phyloP scores from a whole-genome alignment of 208 protist species.

The Leishmania turanica region DNA sequence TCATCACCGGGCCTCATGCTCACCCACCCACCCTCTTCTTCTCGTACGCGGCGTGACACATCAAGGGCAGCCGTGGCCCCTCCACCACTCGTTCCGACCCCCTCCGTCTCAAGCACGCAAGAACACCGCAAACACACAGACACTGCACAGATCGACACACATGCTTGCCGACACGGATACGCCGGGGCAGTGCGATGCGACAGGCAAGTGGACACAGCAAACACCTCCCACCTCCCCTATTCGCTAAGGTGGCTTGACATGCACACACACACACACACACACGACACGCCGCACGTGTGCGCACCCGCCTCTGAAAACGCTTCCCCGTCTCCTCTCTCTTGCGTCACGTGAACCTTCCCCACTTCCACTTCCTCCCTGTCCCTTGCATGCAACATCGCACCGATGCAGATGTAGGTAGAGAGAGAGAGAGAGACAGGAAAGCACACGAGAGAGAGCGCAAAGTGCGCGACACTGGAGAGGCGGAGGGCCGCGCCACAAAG shows the following conservation, averaged over 20 bases:
- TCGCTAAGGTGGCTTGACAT: conserved; percentile 2
- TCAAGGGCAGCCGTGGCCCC: background rate
- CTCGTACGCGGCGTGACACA: background rate
- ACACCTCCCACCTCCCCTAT: background rate
- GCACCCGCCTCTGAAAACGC: background rate
- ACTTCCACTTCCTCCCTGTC: background rate
- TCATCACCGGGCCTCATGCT: background rate
- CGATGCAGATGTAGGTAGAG: background rate
- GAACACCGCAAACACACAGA: background rate
- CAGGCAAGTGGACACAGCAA: background rate
- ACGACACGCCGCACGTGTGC: conserved; percentile 1
- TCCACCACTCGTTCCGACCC: background rate
- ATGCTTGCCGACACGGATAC: background rate
- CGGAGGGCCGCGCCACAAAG: background rate
- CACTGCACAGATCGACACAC: background rate
- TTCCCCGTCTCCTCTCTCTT: background rate
- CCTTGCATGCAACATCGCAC: background rate
- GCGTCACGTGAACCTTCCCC: background rate
- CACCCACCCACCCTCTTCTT: background rate
- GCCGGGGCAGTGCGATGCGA: background rate
- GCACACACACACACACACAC: conserved; percentile 4
- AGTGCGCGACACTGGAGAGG: background rate
- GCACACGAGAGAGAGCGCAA: background rate
- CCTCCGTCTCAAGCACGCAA: background rate
- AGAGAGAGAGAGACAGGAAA: background rate